Evolutionary conservation across 805 yeast species (phyloP).

Genomic region (Danielia reshetovae): DNA sequence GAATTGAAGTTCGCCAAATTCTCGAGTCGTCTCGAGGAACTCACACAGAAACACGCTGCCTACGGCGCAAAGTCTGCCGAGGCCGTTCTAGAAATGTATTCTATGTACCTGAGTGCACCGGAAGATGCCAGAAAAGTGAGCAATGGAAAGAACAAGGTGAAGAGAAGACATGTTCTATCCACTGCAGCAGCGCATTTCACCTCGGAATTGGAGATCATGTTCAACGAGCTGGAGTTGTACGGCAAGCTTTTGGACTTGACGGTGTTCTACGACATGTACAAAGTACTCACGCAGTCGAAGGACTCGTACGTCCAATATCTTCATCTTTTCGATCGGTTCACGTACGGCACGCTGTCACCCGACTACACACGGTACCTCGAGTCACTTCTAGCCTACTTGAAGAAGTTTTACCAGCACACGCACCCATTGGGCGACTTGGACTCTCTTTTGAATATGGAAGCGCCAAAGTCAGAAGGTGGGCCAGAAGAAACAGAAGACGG

Average conservation of each 20-base stretch:
- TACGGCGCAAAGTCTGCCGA: conserved; percentile 14
- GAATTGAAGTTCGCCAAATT: conserved; percentile 31
- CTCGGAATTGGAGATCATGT: conserved; percentile 38
- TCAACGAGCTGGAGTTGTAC: conserved; percentile 56
- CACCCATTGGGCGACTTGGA: conserved; percentile 11
- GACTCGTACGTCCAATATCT: conserved; percentile 51
- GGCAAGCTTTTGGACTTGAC: conserved; percentile 64
- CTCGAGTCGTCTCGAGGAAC: conserved; percentile 28
- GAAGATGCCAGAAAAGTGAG: conserved; percentile 17
- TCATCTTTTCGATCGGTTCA: conserved; percentile 38
- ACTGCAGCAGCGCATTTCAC: conserved; percentile 46
- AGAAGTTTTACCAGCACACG: conserved; percentile 41
- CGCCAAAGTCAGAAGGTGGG: neutral
- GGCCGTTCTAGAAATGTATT: conserved; percentile 9
- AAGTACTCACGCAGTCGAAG: conserved; percentile 28
- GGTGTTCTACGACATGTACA: conserved; percentile 49
- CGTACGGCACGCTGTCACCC: conserved; percentile 15
- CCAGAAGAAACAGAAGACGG: conserved; percentile 9
- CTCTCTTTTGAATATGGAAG: neutral
- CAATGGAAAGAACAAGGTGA: conserved; percentile 17
- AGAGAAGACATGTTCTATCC: conserved; percentile 43
- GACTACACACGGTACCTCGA: conserved; percentile 44
- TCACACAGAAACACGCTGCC: conserved; percentile 19
- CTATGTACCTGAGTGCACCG: conserved; percentile 29
- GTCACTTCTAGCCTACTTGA: conserved; percentile 48